A percentile compares a stretch with the other conserved stretches of the same genome.
phyloP scores from a whole-genome alignment of 73 alveolate genomes.

The Breviolum minutum region DNA sequence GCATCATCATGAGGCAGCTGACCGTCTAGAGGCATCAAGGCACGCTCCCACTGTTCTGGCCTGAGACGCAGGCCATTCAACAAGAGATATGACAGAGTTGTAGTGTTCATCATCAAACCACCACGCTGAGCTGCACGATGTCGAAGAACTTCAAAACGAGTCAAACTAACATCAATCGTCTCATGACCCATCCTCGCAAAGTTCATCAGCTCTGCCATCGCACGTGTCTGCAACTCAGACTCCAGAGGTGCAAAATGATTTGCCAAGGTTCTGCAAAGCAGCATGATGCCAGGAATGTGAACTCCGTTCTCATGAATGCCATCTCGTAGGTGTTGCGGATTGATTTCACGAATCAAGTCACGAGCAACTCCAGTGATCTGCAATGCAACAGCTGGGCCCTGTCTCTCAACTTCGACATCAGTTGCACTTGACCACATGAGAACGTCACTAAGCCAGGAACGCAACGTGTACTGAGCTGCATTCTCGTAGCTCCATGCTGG shows the following conservation, averaged over 20 bases:
- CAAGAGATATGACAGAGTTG: neutral
- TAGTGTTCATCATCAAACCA: neutral
- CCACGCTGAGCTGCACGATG: slow-evolving; percentile 38
- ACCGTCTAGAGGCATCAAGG: neutral
- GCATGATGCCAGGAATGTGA: neutral
- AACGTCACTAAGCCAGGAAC: neutral
- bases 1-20: neutral
- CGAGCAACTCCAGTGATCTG: neutral
- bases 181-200: neutral
- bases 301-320: neutral
- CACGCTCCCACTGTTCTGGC: neutral
- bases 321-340: neutral
- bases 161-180: neutral
- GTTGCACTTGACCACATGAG: neutral
- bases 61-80: neutral
- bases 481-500: neutral
- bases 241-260: neutral
- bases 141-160: slow-evolving; percentile 6
- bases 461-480: neutral
- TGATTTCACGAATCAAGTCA: neutral
- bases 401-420: neutral
- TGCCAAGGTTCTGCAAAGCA: neutral
- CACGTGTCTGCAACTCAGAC: neutral
- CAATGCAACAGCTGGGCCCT: neutral
- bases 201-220: neutral